These are phyloP conservation scores for Ascochyta clinopodiicola DNA, from an alignment of 2,329 filamentous ascomycete genomes.

Conservation along the genomic window DNA sequence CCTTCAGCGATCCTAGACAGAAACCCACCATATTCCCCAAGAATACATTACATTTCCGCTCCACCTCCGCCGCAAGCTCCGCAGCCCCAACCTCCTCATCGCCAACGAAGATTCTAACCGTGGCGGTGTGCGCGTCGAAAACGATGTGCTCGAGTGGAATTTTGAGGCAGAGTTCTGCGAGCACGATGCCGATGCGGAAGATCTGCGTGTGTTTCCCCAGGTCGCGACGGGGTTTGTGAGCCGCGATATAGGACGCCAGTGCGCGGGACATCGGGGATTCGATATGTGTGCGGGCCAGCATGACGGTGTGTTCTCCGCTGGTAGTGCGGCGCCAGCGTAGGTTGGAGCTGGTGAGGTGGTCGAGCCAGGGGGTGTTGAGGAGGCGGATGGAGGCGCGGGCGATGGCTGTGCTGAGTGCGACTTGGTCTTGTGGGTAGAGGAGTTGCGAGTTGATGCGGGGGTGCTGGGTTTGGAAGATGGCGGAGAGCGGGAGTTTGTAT, in stretches of 20 bases:
- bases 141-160: slow-evolving; percentile 24
- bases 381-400: slow-evolving; percentile 30
- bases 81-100: slow-evolving; percentile 25
- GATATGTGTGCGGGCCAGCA: slow-evolving; percentile 30
- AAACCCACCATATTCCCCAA: slow-evolving; percentile 34
- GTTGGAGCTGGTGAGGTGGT: slow-evolving; percentile 30
- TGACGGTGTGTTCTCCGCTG: slow-evolving; percentile 26
- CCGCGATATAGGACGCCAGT: slow-evolving; percentile 20
- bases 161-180: slow-evolving; percentile 33
- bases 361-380: slow-evolving; percentile 35
- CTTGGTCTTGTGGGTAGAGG: slow-evolving; percentile 35
- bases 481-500: slow-evolving; percentile 31
- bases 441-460: slow-evolving; percentile 26
- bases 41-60: slow-evolving; percentile 24
- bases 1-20: slow-evolving; percentile 23
- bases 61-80: slow-evolving; percentile 33
- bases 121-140: slow-evolving; percentile 15
- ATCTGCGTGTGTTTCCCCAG: slow-evolving; percentile 32
- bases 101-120: slow-evolving; percentile 22
- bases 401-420: slow-evolving; percentile 31
- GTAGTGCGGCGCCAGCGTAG: slow-evolving; percentile 29
- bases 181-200: slow-evolving; percentile 36
- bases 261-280: slow-evolving; percentile 19
- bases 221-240: slow-evolving; percentile 16
- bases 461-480: slow-evolving; percentile 22